Evolutionary conservation across 2,329 filamentous ascomycete species (phyloP).

Genomic region (Acephala macrosclerotiorum): DNA sequence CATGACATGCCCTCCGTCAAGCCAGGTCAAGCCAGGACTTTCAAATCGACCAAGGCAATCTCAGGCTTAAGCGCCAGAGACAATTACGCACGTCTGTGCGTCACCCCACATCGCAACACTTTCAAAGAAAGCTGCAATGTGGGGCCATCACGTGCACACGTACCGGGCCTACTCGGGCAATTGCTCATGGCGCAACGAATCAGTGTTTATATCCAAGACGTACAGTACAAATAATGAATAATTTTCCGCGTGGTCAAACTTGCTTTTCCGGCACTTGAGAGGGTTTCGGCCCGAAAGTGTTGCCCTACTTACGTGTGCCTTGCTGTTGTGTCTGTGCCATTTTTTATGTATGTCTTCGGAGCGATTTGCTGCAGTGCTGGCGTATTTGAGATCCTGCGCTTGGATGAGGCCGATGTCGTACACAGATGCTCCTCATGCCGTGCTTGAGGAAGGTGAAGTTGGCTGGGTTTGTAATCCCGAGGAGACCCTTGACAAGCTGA

Average conservation of each 20-base stretch:
- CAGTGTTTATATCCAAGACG: not conserved
- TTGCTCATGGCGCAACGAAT: not conserved
- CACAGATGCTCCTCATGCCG: not conserved
- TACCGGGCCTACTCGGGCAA: not conserved
- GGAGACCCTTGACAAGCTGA: not conserved
- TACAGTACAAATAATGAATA: not conserved
- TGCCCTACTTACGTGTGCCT: not conserved
- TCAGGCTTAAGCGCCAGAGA: not conserved
- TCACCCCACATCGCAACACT: not conserved
- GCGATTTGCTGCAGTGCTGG: not conserved
- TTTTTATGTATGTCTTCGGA: not conserved
- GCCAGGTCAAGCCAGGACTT: not conserved
- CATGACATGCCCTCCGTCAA: not conserved
- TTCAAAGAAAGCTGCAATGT: not conserved
- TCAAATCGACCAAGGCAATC: not conserved
- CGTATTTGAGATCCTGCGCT: not conserved
- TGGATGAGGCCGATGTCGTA: not conserved
- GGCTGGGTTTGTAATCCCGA: not conserved
- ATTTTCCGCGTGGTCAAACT: not conserved
- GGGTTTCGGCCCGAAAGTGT: not conserved
- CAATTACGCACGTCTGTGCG: not conserved
- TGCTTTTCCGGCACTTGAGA: not conserved
- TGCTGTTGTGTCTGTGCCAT: not conserved
- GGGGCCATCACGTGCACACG: not conserved
- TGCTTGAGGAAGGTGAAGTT: not conserved